phyloP scores from a whole-genome alignment of 2,329 filamentous ascomycete genomes.

The Lachnellula arida region DNA sequence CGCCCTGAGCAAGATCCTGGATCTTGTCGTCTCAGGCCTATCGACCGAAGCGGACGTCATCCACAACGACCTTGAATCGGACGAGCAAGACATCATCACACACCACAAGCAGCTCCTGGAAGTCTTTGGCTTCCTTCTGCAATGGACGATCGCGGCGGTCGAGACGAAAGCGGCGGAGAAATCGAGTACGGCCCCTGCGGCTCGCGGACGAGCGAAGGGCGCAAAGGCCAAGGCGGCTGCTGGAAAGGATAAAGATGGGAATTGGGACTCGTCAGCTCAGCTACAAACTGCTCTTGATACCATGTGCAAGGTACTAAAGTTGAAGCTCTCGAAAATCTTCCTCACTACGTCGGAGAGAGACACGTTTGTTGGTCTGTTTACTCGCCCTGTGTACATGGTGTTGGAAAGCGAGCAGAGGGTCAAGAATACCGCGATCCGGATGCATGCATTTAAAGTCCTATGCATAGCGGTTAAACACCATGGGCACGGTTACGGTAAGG shows the following conservation, averaged over 20 bases:
- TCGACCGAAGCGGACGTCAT: constrained; percentile 81
- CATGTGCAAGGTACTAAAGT: constrained; percentile 92
- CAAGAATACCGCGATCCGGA: constrained; percentile 83
- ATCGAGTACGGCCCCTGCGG: constrained; percentile 64
- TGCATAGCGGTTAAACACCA: constrained; percentile 98
- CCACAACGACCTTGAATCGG: constrained; percentile 79
- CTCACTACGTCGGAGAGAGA: constrained; percentile 94
- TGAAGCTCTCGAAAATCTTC: constrained; percentile 91
- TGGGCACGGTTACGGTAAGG: constrained; percentile 85
- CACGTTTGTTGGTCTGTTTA: constrained; percentile 88
- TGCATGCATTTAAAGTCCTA: constrained; percentile 96
- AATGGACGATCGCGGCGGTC: constrained; percentile 93
- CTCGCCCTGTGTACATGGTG: constrained; percentile 86
- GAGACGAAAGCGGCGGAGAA: constrained; percentile 93
- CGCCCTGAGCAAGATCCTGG: constrained; percentile 86
- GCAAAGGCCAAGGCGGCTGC: constrained; percentile 69
- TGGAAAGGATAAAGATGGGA: constrained; percentile 56
- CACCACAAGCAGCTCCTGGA: constrained; percentile 91
- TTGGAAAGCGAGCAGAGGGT: constrained; percentile 90
- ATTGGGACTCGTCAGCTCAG: constrained; percentile 86
- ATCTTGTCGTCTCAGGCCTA: constrained; percentile 80
- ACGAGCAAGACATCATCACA: constrained; percentile 81
- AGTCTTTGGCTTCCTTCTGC: constrained; percentile 87
- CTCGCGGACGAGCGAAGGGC: constrained; percentile 67
- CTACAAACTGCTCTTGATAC: constrained; percentile 83